Base-by-base conservation (phyloP, 129 eudicot species). In the Pittosporum tobira region DNA sequence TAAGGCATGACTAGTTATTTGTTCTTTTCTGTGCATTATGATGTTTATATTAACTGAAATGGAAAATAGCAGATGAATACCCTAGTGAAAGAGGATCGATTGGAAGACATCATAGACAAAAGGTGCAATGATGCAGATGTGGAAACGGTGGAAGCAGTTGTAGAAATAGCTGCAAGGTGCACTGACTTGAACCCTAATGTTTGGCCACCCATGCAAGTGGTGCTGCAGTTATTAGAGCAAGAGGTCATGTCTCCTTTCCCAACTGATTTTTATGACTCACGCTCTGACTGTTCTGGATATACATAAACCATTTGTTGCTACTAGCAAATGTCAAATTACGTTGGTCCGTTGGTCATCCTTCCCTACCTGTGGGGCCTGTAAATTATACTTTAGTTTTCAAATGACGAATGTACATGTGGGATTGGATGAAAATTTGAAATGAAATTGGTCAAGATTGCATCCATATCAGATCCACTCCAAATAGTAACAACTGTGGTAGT, bases 191-290 rank as follows among this genome's bases (percentile, higher is more conserved):
- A 87, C 72, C 91, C 96, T 0, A 85, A 91, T 26, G 81, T 65
- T 15, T 55, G 99, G 40, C 96, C 96, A 9, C 20, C 85, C 2
- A 93, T 87, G 99, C 86, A 87, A 50, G 80, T 78, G 15, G 96
- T 93, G 52, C 63, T 93, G 67, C 96, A 93, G 75, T 74, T 78
- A 45, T 69, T 93, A 13, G 99, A 93, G 75, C 96, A 87, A 65
- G 99, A 93, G 72, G 94, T 93, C 34, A 76, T 93, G 99, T 83
- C 99, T 0, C 96, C 99, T 40, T 93, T 84, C 79, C 90, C 93
- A 11, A 93, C 84, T 30, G 96, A 93, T 65, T 81, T 83, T 63
- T 87, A 87, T 14, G 99, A 93, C 70, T 93, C 99, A 63, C 94
- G 84, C 38, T 93, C 99, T 3, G 99, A 93, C 64, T 83, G 9